A percentile compares a stretch with the other conserved stretches of the same genome.
Evolutionary conservation across 2,329 filamentous ascomycete genomes (phyloP).

Genomic region (Hypocreales sp.): DNA sequence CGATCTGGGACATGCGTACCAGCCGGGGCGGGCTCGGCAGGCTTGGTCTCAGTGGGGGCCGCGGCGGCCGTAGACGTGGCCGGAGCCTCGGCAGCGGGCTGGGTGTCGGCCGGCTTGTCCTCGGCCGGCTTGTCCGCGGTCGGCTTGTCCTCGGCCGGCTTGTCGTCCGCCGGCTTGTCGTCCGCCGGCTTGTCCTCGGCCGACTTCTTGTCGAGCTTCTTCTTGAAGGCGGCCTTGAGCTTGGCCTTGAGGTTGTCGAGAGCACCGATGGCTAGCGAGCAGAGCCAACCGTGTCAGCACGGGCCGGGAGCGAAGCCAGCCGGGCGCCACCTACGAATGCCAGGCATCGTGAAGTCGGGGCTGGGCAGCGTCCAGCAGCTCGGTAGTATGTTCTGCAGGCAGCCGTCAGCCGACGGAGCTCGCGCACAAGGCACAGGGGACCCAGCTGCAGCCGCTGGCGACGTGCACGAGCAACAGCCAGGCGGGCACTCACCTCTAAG

Average conservation of each 20-base stretch:
- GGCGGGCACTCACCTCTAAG: constrained; percentile 1
- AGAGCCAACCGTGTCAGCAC: not conserved
- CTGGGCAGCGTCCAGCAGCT: not conserved
- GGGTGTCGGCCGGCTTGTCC: constrained; percentile 8
- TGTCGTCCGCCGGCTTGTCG: no score
- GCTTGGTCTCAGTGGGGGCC: constrained; percentile 21
- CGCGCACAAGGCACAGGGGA: no score
- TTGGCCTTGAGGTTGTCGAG: constrained; percentile 40
- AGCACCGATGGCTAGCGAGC: constrained; percentile 26
- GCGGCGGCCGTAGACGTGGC: constrained; percentile 12
- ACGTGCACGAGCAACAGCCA: no score
- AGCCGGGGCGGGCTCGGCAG: constrained; percentile 13
- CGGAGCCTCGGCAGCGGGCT: constrained; percentile 10
- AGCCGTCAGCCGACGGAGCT: not conserved
- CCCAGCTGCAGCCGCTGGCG: no score
- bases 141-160: constrained; percentile 11
- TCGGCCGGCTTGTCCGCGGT: constrained; percentile 11
- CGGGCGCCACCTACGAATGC: constrained; percentile 29
- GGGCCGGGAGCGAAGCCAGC: not conserved
- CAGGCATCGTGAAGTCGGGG: constrained; percentile 26
- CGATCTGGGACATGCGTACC: no score
- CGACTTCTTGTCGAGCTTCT: constrained; percentile 22
- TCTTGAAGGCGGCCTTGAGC: constrained; percentile 37
- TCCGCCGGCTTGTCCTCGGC: no score
- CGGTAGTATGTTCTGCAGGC: constrained; percentile 1